Conservation (phyloP, 148 eudicot species). For the Chenopodium berlandieri region DNA sequence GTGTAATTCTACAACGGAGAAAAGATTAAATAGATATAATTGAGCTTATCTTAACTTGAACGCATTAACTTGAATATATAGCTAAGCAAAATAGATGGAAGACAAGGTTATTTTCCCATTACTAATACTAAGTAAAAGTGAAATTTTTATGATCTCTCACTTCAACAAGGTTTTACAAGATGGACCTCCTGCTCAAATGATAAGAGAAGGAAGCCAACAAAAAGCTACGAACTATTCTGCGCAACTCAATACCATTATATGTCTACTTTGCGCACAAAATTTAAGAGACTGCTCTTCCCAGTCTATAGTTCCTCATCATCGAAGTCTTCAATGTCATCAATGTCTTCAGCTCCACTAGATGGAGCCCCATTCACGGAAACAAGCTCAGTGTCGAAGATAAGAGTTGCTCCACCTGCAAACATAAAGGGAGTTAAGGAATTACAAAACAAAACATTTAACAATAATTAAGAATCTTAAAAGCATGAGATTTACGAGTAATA, state of each 20-base stretch:
- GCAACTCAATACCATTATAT: background rate
- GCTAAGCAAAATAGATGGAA: background rate
- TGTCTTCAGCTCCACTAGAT: slow-evolving; percentile 22
- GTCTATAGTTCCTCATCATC: slow-evolving; percentile 53
- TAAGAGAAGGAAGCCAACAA: background rate
- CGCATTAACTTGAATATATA: no score
- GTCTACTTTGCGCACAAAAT: background rate
- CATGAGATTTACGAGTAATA: background rate
- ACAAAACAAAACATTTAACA: background rate
- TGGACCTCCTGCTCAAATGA: background rate
- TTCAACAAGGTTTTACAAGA: background rate
- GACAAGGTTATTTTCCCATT: background rate
- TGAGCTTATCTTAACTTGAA: no score
- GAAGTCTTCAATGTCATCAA: slow-evolving; percentile 31
- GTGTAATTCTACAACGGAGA: no score
- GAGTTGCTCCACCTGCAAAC: slow-evolving; percentile 82
- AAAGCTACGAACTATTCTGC: background rate
- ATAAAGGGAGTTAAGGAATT: slow-evolving; percentile 5
- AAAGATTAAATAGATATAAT: no score
- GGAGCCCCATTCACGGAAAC: slow-evolving; percentile 69
- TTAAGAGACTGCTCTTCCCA: background rate
- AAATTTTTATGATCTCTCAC: background rate
- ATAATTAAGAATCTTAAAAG: background rate
- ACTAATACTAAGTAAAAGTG: no score
- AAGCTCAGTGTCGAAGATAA: slow-evolving; percentile 83